Conservation (phyloP, 2,329 filamentous ascomycete genomes). For the Aspergillus fumigatiaffinis region DNA sequence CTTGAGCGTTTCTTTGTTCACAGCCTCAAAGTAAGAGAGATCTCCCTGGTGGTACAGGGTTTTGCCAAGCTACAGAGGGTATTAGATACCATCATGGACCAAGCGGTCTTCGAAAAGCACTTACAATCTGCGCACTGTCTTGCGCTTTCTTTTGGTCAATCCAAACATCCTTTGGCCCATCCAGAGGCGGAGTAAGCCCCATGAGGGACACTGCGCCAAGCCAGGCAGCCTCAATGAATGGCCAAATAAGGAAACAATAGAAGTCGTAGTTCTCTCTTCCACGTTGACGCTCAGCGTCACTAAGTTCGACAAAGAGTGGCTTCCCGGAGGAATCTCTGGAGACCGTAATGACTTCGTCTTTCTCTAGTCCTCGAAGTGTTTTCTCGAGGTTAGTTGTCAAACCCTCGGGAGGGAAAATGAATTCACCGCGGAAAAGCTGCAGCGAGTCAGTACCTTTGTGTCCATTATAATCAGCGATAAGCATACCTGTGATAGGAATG, state of each 20-base stretch:
- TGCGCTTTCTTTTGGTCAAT: conserved; percentile 74
- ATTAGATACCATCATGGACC: conserved; percentile 1
- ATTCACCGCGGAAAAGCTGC: conserved; percentile 87
- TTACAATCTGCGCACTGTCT: conserved; percentile 73
- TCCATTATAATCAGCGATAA: neutral
- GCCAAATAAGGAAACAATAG: conserved; percentile 98
- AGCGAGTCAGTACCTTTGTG: conserved; percentile 7
- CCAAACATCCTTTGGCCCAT: conserved; percentile 64
- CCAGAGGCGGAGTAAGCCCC: conserved; percentile 71
- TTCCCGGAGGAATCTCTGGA: conserved; percentile 52
- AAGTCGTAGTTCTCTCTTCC: conserved; percentile 97
- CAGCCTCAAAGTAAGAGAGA: conserved; percentile 93
- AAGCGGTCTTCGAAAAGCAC: conserved; percentile 20
- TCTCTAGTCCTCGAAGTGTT: conserved; percentile 72
- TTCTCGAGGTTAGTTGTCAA: conserved; percentile 74
- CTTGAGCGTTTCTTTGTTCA: conserved; percentile 96
- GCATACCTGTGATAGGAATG: conserved; percentile 70
- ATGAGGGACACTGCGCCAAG: conserved; percentile 83
- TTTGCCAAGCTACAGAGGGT: conserved; percentile 68
- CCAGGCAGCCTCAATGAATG: conserved; percentile 94
- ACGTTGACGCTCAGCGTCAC: conserved; percentile 67
- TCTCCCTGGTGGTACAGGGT: conserved; percentile 97
- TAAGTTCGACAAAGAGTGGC: conserved; percentile 67
- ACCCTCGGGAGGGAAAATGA: conserved; percentile 90
- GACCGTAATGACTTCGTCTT: conserved; percentile 71